Base-by-base conservation (phyloP, 208 protist species). In the Leishmania amazonensis region DNA sequence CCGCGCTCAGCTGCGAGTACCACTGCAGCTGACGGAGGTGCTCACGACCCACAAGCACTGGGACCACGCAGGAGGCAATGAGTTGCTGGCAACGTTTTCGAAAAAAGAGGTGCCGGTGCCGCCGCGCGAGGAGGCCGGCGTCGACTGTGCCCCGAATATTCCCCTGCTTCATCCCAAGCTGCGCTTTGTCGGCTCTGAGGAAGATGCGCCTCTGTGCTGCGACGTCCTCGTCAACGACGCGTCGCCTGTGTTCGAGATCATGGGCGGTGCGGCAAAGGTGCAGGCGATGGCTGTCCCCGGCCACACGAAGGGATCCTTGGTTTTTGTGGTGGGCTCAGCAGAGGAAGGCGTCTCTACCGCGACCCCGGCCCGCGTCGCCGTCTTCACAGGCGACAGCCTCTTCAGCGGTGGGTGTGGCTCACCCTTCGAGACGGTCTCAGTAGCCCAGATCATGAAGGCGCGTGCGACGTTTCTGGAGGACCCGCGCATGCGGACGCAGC, bases 1-100 rank as follows among this genome's bases (percentile, higher is more conserved):
- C n/a, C 74, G 87, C 21, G 79, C 79, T 35, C 58, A 87, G 70
- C 85, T 90, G 80, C 75, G 68, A n/a, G 58, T 80, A 74, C 76
- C 81, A 47, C 79, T 94, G 64, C 68, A 90, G 67, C 54, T 98
- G 38, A 94, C 94, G 13, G 91, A 97, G 24, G 87, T 99, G 24
- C 88, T 99, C 65, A 98, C 95, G 4, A 99, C 98, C 13, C 98
- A 99, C 92, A 98, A 99, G 88, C 98, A 99, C 89, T 98, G 93
- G 95, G 98, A 99, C 81, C 97, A 99, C 83, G 90, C 95, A 21
- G 97, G 98, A 35, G 98, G 97, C 58, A 99, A 99, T 85, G 53
- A 93, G 68, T 81, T 93, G 79, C 84, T 98, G 15, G 42, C 75
- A 13, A 42, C 87, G 0, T 72, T 76, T 82, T 57, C 84, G 42